phyloP scores from a whole-genome alignment of 176 grass and related monocot species.

The Rhynchospora breviuscula region DNA sequence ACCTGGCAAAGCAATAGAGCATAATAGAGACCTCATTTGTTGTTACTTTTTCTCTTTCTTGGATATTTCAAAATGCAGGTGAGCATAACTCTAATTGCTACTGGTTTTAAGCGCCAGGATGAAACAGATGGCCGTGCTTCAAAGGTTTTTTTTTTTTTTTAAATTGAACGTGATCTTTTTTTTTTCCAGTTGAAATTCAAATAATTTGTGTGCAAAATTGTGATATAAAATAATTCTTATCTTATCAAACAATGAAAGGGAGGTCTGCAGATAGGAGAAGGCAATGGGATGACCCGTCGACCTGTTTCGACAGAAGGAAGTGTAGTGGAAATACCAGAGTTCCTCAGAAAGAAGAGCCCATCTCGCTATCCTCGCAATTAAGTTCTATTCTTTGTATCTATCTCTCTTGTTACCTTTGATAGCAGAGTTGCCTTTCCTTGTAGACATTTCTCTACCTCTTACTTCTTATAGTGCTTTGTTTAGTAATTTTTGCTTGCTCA shows the following conservation, averaged over 20 bases:
- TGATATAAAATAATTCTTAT: slow-evolving; percentile 9
- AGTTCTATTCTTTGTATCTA: slow-evolving; percentile 26
- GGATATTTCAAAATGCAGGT: slow-evolving; percentile 35
- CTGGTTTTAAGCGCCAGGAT: slow-evolving; percentile 82
- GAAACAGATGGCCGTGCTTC: slow-evolving; percentile 47
- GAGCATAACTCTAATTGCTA: slow-evolving; percentile 88
- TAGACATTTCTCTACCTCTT: slow-evolving; percentile 5
- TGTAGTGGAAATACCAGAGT: slow-evolving; percentile 70
- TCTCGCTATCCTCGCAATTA: slow-evolving; percentile 56
- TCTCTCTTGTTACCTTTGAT: slow-evolving; percentile 23
- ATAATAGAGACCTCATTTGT: neutral
- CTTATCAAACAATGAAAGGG: slow-evolving; percentile 37
- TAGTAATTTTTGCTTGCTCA: neutral
- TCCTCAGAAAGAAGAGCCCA: slow-evolving; percentile 59
- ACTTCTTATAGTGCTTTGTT: slow-evolving; percentile 4
- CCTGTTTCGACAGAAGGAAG: slow-evolving; percentile 41
- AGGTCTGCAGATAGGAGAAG: slow-evolving; percentile 45
- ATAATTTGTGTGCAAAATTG: neutral
- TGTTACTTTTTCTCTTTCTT: slow-evolving; percentile 6
- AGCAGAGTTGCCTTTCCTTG: neutral
- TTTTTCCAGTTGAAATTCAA: neutral
- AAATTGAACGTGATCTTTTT: neutral
- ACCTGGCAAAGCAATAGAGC: neutral
- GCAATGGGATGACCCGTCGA: slow-evolving; percentile 28
- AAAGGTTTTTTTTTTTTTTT: slow-evolving; percentile 38